Evolutionary conservation across 306 rosid species (phyloP).

Genomic region (Vigna unguiculata): DNA sequence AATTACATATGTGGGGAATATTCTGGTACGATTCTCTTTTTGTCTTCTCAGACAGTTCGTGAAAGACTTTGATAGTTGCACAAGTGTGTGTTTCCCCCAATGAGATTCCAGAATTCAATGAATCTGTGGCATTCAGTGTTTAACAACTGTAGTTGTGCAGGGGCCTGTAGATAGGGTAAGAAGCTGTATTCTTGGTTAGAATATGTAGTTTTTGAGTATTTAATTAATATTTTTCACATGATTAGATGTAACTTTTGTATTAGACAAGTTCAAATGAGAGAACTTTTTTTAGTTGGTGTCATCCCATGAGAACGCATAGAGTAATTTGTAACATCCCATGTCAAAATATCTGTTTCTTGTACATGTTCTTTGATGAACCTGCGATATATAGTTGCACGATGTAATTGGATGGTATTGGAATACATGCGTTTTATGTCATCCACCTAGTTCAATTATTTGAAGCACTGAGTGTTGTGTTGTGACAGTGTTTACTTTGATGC

Average conservation of each 20-base stretch:
- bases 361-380: background rate
- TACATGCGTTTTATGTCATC: slow-evolving; percentile 8
- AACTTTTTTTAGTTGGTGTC: too few relatives aligned
- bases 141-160: background rate
- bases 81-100: slow-evolving; percentile 41
- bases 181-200: background rate
- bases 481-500: slow-evolving; percentile 30
- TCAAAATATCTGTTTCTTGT: background rate
- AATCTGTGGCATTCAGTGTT: slow-evolving; percentile 35
- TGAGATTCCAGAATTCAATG: slow-evolving; percentile 47
- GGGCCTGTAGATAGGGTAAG: background rate
- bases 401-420: slow-evolving; percentile 35
- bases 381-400: slow-evolving; percentile 23
- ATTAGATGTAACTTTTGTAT: too few relatives aligned
- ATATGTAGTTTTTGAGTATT: background rate
- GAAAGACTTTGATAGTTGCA: slow-evolving; percentile 49
- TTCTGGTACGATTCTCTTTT: slow-evolving; percentile 52
- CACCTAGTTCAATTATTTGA: slow-evolving; percentile 37
- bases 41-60: slow-evolving; percentile 43
- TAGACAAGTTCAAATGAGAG: too few relatives aligned
- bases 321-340: background rate
- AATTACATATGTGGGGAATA: slow-evolving; percentile 49
- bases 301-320: too few relatives aligned
- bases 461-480: background rate
- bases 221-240: too few relatives aligned